A percentile compares a stretch with the other conserved stretches of the same genome.
Conservation (phyloP, 1,284 basidiomycete genomes). For the Trichosporon ovoides region DNA sequence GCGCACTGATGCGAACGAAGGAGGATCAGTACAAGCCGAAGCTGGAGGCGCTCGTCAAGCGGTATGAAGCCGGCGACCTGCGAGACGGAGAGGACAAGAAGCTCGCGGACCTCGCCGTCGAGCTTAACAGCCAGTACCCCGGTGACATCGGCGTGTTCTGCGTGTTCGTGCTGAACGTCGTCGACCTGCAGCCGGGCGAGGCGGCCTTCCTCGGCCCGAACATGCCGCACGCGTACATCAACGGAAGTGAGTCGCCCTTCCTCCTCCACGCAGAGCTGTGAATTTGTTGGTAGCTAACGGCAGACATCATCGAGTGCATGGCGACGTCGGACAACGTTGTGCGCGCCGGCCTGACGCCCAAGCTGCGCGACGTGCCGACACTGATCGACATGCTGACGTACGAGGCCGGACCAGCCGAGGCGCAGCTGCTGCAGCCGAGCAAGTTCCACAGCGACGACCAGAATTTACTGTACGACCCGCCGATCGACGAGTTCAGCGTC, state of each 20-base stretch:
- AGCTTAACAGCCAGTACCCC: slow-evolving; percentile 76
- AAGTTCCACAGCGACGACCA: slow-evolving; percentile 49
- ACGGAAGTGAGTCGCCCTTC: slow-evolving; percentile 60
- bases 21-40: slow-evolving; percentile 55
- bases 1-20: slow-evolving; percentile 72
- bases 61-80: slow-evolving; percentile 56
- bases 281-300: background rate
- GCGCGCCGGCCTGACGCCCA: slow-evolving; percentile 94
- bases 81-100: slow-evolving; percentile 47
- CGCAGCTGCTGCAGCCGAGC: slow-evolving; percentile 63
- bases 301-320: slow-evolving; percentile 97
- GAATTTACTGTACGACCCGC: slow-evolving; percentile 77
- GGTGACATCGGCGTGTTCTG: slow-evolving; percentile 93
- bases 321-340: slow-evolving; percentile 99
- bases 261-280: background rate
- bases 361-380: slow-evolving; percentile 86
- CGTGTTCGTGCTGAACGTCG: slow-evolving; percentile 82
- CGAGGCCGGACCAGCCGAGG: slow-evolving; percentile 60
- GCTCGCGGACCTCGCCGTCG: slow-evolving; percentile 64
- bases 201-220: slow-evolving; percentile 93
- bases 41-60: slow-evolving; percentile 58
- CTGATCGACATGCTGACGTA: slow-evolving; percentile 87
- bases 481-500: slow-evolving; percentile 90
- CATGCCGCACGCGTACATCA: slow-evolving; percentile 94
- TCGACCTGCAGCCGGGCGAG: slow-evolving; percentile 72